These are phyloP conservation scores for Euryodendron excelsum DNA, from an alignment of 148 eudicot species.

Conservation along the genomic window DNA sequence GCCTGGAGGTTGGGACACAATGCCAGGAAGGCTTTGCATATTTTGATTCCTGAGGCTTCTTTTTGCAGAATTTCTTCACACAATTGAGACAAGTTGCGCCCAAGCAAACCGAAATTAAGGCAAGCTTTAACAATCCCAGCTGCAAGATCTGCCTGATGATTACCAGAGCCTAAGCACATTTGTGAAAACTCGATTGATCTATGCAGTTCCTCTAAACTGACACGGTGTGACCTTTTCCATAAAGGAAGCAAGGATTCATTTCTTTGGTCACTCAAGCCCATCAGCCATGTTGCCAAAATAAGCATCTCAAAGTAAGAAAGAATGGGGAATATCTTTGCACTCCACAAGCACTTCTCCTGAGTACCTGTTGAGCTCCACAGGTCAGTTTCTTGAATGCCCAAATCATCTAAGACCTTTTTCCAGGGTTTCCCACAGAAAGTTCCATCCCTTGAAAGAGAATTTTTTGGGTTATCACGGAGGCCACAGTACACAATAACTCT, in stretches of 20 bases:
- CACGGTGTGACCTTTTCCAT: slow-evolving; percentile 68
- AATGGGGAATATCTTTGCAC: slow-evolving; percentile 81
- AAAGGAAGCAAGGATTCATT: slow-evolving; percentile 40
- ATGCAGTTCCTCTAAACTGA: slow-evolving; percentile 91
- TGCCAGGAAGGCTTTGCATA: slow-evolving; percentile 63
- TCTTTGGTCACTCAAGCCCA: slow-evolving; percentile 57
- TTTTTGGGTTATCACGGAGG: slow-evolving; percentile 94
- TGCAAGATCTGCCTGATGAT: slow-evolving; percentile 90
- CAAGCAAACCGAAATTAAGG: slow-evolving; percentile 79
- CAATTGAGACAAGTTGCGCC: slow-evolving; percentile 82
- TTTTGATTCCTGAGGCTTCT: slow-evolving; percentile 57
- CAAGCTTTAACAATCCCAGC: slow-evolving; percentile 82
- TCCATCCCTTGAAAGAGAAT: slow-evolving; percentile 57
- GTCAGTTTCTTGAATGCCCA: slow-evolving; percentile 67
- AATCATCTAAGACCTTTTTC: slow-evolving; percentile 74
- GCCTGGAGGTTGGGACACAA: slow-evolving; percentile 61
- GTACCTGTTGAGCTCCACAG: slow-evolving; percentile 48
- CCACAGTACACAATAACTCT: slow-evolving; percentile 91
- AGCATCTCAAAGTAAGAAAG: slow-evolving; percentile 83
- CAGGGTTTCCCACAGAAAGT: slow-evolving; percentile 98
- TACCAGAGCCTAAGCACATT: slow-evolving; percentile 76
- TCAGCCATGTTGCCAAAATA: slow-evolving; percentile 73
- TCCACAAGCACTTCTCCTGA: slow-evolving; percentile 85
- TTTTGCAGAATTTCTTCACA: slow-evolving; percentile 80
- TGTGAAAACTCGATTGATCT: slow-evolving; percentile 75